Evolutionary conservation across 352 stramenopile genomes (phyloP).

Genomic region (Phytopythium oedochilum): DNA sequence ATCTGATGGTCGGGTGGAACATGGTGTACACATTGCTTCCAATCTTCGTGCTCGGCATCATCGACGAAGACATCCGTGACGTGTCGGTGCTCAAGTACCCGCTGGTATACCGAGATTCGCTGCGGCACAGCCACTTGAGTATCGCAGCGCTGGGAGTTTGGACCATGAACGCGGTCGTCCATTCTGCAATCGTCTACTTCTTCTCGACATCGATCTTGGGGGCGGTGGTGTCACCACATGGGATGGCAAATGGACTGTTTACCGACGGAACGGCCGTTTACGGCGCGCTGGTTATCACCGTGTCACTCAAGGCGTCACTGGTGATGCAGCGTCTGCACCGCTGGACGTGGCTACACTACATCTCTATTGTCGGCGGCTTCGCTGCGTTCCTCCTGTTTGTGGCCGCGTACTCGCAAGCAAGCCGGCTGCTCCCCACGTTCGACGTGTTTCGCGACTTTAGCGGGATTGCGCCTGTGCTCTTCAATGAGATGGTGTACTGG

Average conservation of each 20-base stretch:
- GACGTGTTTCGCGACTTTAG: slow-evolving; percentile 77
- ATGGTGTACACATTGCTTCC: slow-evolving; percentile 93
- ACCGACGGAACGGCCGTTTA: slow-evolving; percentile 73
- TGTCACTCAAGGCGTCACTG: slow-evolving; percentile 67
- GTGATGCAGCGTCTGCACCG: slow-evolving; percentile 74
- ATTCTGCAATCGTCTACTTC: slow-evolving; percentile 72
- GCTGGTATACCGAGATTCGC: slow-evolving; percentile 73
- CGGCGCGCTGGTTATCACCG: slow-evolving; percentile 69
- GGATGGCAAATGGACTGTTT: slow-evolving; percentile 61
- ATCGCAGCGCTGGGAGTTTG: slow-evolving; percentile 54
- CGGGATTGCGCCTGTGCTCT: slow-evolving; percentile 55
- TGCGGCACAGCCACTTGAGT: slow-evolving; percentile 57
- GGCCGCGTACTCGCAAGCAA: slow-evolving; percentile 55
- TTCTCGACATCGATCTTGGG: slow-evolving; percentile 44
- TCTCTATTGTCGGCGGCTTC: slow-evolving; percentile 62
- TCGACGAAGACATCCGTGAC: slow-evolving; percentile 80
- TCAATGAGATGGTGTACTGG: slow-evolving; percentile 55
- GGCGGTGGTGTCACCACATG: slow-evolving; percentile 30
- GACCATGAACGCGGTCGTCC: slow-evolving; percentile 69
- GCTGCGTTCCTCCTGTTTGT: slow-evolving; percentile 70
- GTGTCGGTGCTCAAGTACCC: slow-evolving; percentile 65
- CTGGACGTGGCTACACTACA: slow-evolving; percentile 74
- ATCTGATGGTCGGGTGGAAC: slow-evolving; percentile 93
- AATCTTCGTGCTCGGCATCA: slow-evolving; percentile 88
- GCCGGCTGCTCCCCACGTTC: slow-evolving; percentile 52